Evolutionary conservation across 108 stramenopile genomes (phyloP).

Genomic region (Bacterosira constricta): DNA sequence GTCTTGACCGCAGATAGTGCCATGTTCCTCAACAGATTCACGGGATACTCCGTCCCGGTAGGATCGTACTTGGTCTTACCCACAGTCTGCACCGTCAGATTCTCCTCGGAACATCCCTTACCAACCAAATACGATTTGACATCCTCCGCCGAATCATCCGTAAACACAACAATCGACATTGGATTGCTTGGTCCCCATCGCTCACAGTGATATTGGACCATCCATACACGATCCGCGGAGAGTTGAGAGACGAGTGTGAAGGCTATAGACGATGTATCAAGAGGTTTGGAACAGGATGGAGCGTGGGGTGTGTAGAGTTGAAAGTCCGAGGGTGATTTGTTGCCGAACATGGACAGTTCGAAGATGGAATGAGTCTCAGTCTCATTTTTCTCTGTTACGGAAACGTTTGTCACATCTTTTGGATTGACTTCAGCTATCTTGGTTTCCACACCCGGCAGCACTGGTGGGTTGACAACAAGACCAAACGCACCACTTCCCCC

Average conservation of each 20-base stretch:
- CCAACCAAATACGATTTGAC: conserved; percentile 28
- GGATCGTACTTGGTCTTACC: conserved; percentile 39
- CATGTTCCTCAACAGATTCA: conserved; percentile 87
- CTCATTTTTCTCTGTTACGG: too few species aligned
- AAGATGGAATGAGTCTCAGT: neutral
- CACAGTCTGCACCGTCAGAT: conserved; percentile 50
- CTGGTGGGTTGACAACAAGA: too few species aligned
- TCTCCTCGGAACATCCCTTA: conserved; percentile 39
- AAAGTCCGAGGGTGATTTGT: conserved; percentile 33
- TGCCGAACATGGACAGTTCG: conserved; percentile 5
- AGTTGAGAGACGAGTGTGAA: conserved; percentile 78
- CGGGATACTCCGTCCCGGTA: conserved; percentile 77
- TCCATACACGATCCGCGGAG: conserved; percentile 79
- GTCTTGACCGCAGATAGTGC: conserved; percentile 71
- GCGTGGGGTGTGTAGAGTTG: conserved; percentile 37
- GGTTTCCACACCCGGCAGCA: too few species aligned
- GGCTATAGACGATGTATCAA: conserved; percentile 9
- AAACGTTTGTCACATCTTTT: too few species aligned
- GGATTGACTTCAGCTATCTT: too few species aligned
- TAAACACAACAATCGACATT: conserved; percentile 75
- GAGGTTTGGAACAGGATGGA: conserved; percentile 35
- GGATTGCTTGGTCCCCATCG: conserved; percentile 68
- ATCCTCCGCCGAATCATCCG: conserved; percentile 40
- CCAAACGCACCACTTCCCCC: too few species aligned
- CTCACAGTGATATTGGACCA: conserved; percentile 77